A percentile compares a stretch with the other conserved stretches of the same genome.
Evolutionary conservation across 495 filamentous ascomycete genomes (phyloP).

Genomic region (Neurospora africana): DNA sequence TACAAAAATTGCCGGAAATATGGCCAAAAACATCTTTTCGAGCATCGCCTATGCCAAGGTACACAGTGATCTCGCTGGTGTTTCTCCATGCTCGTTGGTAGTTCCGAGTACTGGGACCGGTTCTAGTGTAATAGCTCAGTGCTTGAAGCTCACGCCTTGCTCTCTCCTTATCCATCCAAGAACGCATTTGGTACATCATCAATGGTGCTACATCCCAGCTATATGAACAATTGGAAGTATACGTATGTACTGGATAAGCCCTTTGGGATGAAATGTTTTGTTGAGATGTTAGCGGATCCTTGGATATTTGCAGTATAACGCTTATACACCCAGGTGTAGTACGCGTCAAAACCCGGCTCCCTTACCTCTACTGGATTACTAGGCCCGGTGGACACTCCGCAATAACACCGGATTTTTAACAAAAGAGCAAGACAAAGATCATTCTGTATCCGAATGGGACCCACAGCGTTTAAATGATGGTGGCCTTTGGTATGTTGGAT

Average conservation of each 20-base stretch:
- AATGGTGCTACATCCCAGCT: background rate
- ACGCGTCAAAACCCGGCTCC: background rate
- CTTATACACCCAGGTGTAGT: background rate
- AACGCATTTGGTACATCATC: background rate
- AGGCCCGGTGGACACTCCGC: background rate
- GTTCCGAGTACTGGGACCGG: background rate
- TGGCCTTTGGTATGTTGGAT: background rate
- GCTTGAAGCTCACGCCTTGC: background rate
- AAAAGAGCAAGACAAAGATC: background rate
- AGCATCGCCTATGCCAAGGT: background rate
- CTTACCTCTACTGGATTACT: background rate
- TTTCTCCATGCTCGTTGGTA: background rate
- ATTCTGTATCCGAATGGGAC: background rate
- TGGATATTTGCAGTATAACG: background rate
- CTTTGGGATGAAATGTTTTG: background rate
- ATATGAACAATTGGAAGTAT: background rate
- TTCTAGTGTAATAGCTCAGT: too few relatives aligned
- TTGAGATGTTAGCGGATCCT: background rate
- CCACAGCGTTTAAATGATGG: background rate
- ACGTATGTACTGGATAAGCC: background rate
- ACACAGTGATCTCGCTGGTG: background rate
- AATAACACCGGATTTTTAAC: background rate
- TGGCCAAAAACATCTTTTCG: background rate
- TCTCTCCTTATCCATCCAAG: background rate
- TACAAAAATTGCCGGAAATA: background rate